phyloP scores from a whole-genome alignment of 305 asterid species.

The Plantago rigida region DNA sequence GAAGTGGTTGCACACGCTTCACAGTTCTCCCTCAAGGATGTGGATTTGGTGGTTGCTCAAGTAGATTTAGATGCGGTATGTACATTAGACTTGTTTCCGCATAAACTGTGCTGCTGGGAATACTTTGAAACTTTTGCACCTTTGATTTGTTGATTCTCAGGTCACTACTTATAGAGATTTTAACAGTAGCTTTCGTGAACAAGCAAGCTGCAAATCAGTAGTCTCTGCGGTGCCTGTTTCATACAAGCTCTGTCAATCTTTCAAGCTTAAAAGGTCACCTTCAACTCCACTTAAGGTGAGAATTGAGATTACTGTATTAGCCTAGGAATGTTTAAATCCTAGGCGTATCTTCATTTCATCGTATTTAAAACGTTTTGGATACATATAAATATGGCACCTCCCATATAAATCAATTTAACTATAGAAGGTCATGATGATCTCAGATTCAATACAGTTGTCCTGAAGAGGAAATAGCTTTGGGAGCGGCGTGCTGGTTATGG shows the following conservation, averaged over 20 bases:
- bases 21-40: conserved; percentile 68
- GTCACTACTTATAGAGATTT: conserved; percentile 48
- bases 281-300: conserved; percentile 57
- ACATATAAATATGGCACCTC: too few relatives aligned
- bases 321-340: too few relatives aligned
- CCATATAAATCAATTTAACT: too few relatives aligned
- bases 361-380: too few relatives aligned
- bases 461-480: conserved; percentile 60
- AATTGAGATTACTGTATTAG: neutral
- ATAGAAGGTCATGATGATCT: neutral
- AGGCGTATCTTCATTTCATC: too few relatives aligned
- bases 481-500: conserved; percentile 68
- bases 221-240: conserved; percentile 52
- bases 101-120: neutral
- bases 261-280: conserved; percentile 37
- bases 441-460: conserved; percentile 45
- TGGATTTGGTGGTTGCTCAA: conserved; percentile 66
- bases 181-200: conserved; percentile 58
- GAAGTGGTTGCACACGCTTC: conserved; percentile 67
- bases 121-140: neutral
- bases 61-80: conserved; percentile 62
- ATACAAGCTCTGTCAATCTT: conserved; percentile 57
- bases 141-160: conserved; percentile 27
- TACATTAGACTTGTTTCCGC: neutral
- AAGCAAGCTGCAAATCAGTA: conserved; percentile 55